These are phyloP conservation scores for Cadophora luteo-olivacea DNA, from an alignment of 2,329 filamentous ascomycete genomes.

Conservation along the genomic window DNA sequence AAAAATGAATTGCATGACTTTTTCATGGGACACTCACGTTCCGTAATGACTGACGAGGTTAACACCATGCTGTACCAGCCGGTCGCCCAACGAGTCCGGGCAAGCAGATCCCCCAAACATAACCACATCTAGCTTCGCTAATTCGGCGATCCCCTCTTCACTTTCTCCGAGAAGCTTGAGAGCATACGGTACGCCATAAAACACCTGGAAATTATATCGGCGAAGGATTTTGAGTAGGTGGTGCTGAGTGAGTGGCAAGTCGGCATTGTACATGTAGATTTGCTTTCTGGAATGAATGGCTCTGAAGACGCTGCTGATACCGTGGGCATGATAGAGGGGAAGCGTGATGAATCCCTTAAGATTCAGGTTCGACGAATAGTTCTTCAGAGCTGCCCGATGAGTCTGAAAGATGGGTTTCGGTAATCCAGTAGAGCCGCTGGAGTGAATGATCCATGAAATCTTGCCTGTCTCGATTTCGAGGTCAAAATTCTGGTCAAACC, in stretches of 20 bases:
- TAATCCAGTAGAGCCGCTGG: conserved; percentile 60
- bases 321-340: conserved; percentile 65
- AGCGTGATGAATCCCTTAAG: conserved; percentile 60
- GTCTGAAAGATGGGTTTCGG: conserved; percentile 68
- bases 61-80: conserved; percentile 57
- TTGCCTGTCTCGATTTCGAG: conserved; percentile 36
- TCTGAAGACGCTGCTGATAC: conserved; percentile 59
- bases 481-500: conserved; percentile 48
- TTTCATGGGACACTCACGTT: conserved; percentile 43
- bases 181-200: conserved; percentile 68
- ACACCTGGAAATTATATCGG: conserved; percentile 54
- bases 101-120: conserved; percentile 64
- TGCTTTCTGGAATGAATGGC: conserved; percentile 57
- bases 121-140: conserved; percentile 57
- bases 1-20: too few relatives aligned
- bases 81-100: conserved; percentile 63
- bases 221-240: conserved; percentile 53
- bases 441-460: conserved; percentile 40
- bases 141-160: conserved; percentile 56
- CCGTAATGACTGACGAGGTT: conserved; percentile 64
- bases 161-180: conserved; percentile 67
- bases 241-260: conserved; percentile 59
- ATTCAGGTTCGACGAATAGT: conserved; percentile 48
- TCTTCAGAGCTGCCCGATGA: conserved; percentile 49
- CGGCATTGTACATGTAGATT: conserved; percentile 60